These are phyloP conservation scores for Podospora australis DNA, from an alignment of 495 filamentous ascomycete genomes.

Conservation along the genomic window DNA sequence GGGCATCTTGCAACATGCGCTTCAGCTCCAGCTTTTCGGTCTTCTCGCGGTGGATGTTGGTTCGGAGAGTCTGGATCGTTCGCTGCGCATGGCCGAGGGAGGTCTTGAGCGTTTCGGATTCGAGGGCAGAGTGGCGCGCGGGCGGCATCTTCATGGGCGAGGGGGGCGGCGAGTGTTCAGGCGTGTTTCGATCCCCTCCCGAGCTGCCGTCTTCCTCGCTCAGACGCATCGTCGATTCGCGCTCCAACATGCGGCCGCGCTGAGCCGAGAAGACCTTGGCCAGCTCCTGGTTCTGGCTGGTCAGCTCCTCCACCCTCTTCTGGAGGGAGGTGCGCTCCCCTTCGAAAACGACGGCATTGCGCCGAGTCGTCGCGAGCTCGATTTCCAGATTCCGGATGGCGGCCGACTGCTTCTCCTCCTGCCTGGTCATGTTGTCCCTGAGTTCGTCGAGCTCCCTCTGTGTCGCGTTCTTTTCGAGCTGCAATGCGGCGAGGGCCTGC, in stretches of 20 bases:
- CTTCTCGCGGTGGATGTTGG: conserved; percentile 93
- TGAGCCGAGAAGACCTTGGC: conserved; percentile 66
- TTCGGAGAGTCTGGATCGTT: conserved; percentile 91
- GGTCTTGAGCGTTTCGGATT: conserved; percentile 90
- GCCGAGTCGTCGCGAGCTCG: conserved; percentile 71
- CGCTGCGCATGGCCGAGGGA: conserved; percentile 90
- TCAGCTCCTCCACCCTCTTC: conserved; percentile 77
- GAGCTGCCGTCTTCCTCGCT: conserved; percentile 59
- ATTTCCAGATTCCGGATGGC: conserved; percentile 78
- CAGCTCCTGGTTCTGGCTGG: conserved; percentile 80
- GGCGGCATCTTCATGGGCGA: conserved; percentile 89
- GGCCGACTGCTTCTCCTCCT: conserved; percentile 69
- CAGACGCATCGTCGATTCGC: conserved; percentile 50
- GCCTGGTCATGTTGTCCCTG: conserved; percentile 66
- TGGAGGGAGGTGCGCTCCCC: conserved; percentile 67
- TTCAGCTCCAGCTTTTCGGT: conserved; percentile 94
- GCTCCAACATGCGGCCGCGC: conserved; percentile 61
- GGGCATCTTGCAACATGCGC: conserved; percentile 90
- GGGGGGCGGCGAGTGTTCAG: conserved; percentile 82
- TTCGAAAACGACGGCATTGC: conserved; percentile 67
- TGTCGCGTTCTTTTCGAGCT: conserved; percentile 65
- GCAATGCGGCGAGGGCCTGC: conserved; percentile 57
- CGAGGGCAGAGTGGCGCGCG: conserved; percentile 70
- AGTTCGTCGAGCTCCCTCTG: conserved; percentile 87
- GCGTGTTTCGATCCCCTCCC: conserved; percentile 62